Evolutionary conservation across 495 filamentous ascomycete species (phyloP), one percentile per base, ranked within the genome.

Genomic region (Penicillium coprophilum): DNA sequence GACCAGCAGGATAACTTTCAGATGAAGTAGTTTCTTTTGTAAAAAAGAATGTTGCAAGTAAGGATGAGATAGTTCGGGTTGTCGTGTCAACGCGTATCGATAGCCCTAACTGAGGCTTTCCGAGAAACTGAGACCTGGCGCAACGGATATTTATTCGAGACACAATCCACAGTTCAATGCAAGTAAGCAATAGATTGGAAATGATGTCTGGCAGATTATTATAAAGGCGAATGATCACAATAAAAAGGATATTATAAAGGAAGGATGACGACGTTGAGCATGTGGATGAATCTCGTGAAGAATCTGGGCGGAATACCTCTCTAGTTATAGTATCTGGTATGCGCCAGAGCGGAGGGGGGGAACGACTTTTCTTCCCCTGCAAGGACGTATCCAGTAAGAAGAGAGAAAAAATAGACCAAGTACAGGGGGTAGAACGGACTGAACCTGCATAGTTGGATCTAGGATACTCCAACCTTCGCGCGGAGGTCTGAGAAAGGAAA

Each of bases 81-180:
- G 75, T 78, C 73, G 70, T 72, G 75, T 78, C 72, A 78, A 78
- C 73, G 60, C 64, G 54, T 69, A 70, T 72, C 68, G 65, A 68
- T 72, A 69, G 65, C 65, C 61, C 68, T 68, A 70, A 67, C 63
- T 61, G 68, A 58, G 56, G 23, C 39, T 45, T 55, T 23, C 44
- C 34, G 34, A 53, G 6, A 23, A 20, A 53, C 50, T 70, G 68
- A 72, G 65, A 76, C 68, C 69, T 59, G 64, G 52, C 55, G 59
- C 57, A 43, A 51, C 63, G 64, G 59, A 67, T 52, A 62, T 46
- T 62, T 61, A 40, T 44, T 60, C 12, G 53, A 62, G 61, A 72
- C 59, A 48, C 49, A 59, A 53, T 45, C 62, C 52, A 58, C 56
- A 39, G 40, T 54, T 53, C 1, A 28, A 27, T 38, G 24, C 45